phyloP scores from a whole-genome alignment of 2,329 filamentous ascomycete genomes.

The Trichoderma breve region DNA sequence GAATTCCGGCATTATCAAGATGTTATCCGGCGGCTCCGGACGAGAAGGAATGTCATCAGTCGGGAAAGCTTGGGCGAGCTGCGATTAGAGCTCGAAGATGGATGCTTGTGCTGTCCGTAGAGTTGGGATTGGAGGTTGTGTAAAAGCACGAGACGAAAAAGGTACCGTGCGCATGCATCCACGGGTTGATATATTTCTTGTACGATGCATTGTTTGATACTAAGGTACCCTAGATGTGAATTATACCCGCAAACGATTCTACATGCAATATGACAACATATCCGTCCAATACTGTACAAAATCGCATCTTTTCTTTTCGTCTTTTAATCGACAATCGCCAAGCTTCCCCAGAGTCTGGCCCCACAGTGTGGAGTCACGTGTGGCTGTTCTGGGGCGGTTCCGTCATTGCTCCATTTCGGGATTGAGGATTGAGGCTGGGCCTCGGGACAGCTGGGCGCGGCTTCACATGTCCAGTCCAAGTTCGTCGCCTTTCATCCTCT shows the following conservation, averaged over 20 bases:
- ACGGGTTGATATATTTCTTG: background rate
- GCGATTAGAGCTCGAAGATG: background rate
- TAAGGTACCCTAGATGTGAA: background rate
- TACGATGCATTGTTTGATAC: background rate
- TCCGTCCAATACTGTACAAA: background rate
- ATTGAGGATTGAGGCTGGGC: conserved; percentile 7
- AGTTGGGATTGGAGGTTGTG: background rate
- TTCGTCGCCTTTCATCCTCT: background rate
- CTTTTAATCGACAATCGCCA: background rate
- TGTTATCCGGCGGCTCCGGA: background rate
- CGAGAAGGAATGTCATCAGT: background rate
- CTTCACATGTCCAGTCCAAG: conserved; percentile 11
- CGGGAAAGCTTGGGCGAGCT: background rate
- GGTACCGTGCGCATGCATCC: background rate
- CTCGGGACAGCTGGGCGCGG: conserved; percentile 16
- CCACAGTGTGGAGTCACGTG: conserved; percentile 16
- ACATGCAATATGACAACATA: background rate
- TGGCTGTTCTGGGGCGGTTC: conserved; percentile 9
- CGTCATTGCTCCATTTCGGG: conserved; percentile 13
- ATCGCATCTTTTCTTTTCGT: background rate
- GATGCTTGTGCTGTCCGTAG: conserved; percentile 1
- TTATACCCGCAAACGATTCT: background rate
- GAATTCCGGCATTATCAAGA: background rate
- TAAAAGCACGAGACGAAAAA: background rate
- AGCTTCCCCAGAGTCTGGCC: conserved; percentile 6